Base-by-base conservation (phyloP, 1,284 basidiomycete species). In the Schizophyllum amplum region DNA sequence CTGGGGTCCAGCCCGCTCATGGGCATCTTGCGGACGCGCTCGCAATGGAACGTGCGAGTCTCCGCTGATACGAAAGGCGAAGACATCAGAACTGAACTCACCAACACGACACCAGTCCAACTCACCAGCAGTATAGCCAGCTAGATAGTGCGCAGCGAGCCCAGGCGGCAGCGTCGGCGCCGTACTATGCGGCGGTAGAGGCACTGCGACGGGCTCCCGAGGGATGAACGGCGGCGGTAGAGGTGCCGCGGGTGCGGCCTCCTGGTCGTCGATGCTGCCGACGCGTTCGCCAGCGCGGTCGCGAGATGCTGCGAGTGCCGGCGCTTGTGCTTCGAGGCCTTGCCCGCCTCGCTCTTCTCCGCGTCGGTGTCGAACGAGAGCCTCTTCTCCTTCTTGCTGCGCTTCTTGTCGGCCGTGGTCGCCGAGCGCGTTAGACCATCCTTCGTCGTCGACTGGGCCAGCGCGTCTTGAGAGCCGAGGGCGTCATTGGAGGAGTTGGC, bases 11-110 rank as follows among this genome's bases (percentile, higher is more conserved):
- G 72, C n/a, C 87, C 86, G 46, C 84, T 83, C 51, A 98, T 72
- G 0, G 90, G 88, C 91, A 98, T 94, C 79, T 95, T 94, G 67
- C 92, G 80, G 49, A 98, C 87, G 21, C 88, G 84, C 24, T 98
- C 94, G 68, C 93, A 94, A 70, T 98, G 96, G 77, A 94, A 99
- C 2, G 92, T 95, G 62, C 81, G 81, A 25, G 98, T 73, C 66
- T 94, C 90, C 5, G 77, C 89, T 42, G 27, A 33, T 6, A 13
- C 27, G 13, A 33, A 5, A 33, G 5, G 27, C 27, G 27, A 33
- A 33, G 27, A 6, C 27, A 33, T 33, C 5, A 13, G 27, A 33
- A 13, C 13, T 33, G 13, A 13, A 6, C 27, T 13, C 27, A 13
- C 13, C 27, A 11, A 67, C 64, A 13, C 66, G 65, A 62, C 77